Conservation (phyloP, 352 stramenopile genomes). For the Globisporangium alternatum region DNA sequence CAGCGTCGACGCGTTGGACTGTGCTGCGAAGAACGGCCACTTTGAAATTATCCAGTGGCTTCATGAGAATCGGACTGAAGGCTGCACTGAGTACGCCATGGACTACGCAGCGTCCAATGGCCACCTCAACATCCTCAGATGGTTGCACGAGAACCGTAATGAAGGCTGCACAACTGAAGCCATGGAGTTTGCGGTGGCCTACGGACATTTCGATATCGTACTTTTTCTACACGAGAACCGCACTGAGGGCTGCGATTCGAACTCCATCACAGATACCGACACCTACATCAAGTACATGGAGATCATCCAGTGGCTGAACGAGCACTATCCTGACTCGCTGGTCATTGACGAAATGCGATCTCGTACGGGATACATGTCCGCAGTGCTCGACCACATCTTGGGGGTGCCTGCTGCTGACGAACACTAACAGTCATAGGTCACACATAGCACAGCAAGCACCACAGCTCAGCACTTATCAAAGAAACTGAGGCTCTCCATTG, state of each 20-base stretch:
- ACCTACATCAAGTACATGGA: background rate
- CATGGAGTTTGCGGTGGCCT: background rate
- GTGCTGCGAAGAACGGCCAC: background rate
- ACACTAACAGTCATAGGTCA: background rate
- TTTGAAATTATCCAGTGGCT: background rate
- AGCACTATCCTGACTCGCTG: background rate
- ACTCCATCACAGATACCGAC: background rate
- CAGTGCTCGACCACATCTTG: background rate
- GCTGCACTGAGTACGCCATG: background rate
- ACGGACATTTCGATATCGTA: background rate
- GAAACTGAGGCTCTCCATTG: background rate
- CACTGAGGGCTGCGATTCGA: background rate
- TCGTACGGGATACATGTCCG: background rate
- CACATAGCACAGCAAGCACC: background rate
- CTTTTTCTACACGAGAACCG: constrained; percentile 6
- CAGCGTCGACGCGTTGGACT: background rate
- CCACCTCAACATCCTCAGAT: background rate
- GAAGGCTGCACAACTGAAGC: background rate
- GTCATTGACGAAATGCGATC: background rate
- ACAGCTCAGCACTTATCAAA: background rate
- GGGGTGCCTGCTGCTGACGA: background rate
- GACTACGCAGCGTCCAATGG: background rate
- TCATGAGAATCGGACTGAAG: background rate
- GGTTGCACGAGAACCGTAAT: background rate
- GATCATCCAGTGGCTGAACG: background rate